Percentiles rank a stretch among this genome's conserved stretches.
Conservation (phyloP, 768 basidiomycete species). For the Phylloporus arenicola region DNA sequence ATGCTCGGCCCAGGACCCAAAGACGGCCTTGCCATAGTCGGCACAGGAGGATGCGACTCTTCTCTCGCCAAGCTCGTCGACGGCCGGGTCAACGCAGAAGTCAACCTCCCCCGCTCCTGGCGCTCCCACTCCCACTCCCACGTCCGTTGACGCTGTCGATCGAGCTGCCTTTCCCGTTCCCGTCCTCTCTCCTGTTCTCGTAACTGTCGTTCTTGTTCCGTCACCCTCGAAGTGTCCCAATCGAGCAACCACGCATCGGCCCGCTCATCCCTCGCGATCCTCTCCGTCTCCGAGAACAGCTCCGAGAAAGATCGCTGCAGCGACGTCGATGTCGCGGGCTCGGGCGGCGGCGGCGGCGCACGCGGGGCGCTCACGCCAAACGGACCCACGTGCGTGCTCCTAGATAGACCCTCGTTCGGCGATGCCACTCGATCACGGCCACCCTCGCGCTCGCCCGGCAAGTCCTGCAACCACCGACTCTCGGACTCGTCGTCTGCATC, state of each 20-base stretch:
- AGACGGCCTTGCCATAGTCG: constrained; percentile 1
- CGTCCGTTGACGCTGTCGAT: constrained; percentile 14
- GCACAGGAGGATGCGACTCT: constrained; percentile 4
- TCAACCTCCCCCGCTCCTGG: constrained; percentile 13
- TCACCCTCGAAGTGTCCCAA: constrained; percentile 13
- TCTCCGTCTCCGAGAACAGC: constrained; percentile 16
- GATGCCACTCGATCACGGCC: constrained; percentile 9
- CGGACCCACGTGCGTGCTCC: constrained; percentile 5
- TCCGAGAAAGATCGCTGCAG: constrained; percentile 22
- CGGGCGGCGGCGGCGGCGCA: constrained; percentile 1
- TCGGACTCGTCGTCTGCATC: constrained; percentile 25
- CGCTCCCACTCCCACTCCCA: constrained; percentile 18
- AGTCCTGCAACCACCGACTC: constrained; percentile 18
- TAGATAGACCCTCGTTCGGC: constrained; percentile 15
- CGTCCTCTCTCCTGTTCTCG: constrained; percentile 6
- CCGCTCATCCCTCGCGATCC: constrained; percentile 6
- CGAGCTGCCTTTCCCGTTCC: constrained; percentile 8
- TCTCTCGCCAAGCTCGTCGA: constrained; percentile 19
- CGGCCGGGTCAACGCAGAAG: constrained; percentile 9
- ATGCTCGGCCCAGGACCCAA: constrained; percentile 2
- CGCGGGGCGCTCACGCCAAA: neutral
- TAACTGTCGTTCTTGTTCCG: constrained; percentile 9
- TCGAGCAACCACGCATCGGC: constrained; percentile 12
- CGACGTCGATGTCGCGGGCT: constrained; percentile 3
- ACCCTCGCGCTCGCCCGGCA: constrained; percentile 9